Base-by-base conservation (phyloP, 768 basidiomycete species). In the Naganishia vishniacii region DNA sequence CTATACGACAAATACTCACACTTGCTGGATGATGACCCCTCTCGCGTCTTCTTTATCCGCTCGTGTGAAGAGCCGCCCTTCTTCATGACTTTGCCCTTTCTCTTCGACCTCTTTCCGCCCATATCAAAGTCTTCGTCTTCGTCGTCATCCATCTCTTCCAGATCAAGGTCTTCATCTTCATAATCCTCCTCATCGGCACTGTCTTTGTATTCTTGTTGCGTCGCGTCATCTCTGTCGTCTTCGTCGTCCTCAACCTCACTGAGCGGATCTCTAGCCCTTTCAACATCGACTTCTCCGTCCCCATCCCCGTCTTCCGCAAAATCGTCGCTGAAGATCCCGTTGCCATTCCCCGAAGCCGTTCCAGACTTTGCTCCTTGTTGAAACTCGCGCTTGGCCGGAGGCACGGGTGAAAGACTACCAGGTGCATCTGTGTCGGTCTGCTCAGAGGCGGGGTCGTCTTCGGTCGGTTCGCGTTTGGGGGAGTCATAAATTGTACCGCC, bases 71-170 rank as follows among this genome's bases (percentile, higher is more conserved):
- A 42, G 0, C 37, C 44, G 13, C 29, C 28, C 8, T n/a, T 23
- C 37, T 66, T 66, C 13, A 13, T 12, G 2, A 8, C 53, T 34
- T 56, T 56, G 1, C 53, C 37, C 32, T 44, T 67, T 44, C 42
- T 58, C 34, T 67, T 62, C 42, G 29, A 40, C 45, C 31, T 58
- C 51, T 62, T 47, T 28, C 44, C 47, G 4, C 16, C 45, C 60
- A 34, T 40, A 37, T 62, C 68, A 25, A 42, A 49, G n/a, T 61
- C 61, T 31, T 59, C 64, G 40, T 69, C 61, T 25, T 56, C 64
- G 23, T 64, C 64, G 31, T 62, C 69, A 13, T 71, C 65, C 58
- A 53, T 47, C 1, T 67, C 65, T 15, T 67, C 67, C 28, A 66
- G 34, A 23, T 48, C 68, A 1, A 48, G 63, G 40, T 59, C 64